Evolutionary conservation across 192 early-diverging fungal genomes (phyloP), one percentile per base, ranked within the genome.

Genomic region (Podila epicladia): DNA sequence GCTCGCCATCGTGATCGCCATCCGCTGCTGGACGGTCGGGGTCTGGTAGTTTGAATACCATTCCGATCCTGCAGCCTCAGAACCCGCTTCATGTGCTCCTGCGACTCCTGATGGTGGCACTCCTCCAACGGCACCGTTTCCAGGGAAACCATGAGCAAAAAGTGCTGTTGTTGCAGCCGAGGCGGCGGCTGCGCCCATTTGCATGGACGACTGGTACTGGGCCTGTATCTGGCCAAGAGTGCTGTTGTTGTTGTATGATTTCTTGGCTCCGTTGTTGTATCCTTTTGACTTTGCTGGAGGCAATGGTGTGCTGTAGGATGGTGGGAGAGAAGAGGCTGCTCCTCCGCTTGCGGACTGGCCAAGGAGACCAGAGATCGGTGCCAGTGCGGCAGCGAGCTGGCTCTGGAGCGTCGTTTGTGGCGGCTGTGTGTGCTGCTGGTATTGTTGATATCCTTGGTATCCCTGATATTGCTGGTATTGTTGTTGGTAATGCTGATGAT

Each of bases 111-210:
- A n/a, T 9, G 33, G 3, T 20, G 11, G 20, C 2, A 29, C 58
- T 37, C 55, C 15, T 32, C 57, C 37, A 2, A 29, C 24, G 66
- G 6, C 22, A 19, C 58, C 15, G 26, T 19, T 22, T 29, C 55
- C 28, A 22, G 60, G 17, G 29, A 64, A 67, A 22, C 69, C 69
- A 49, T 66, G 65, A 32, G 38, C 48, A 57, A 71, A 31, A 11
- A 79, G 50, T 3, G 76, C 70, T 20, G 65, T 70, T 7, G 76
- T 58, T 13, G 65, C 76, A 20, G 76, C 76, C 45, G 76, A 79
- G 9, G 76, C 76, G 26, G 76, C 76, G 1, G 76, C 76, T 24
- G 76, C 76, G 8, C 76, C 76, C 26, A 72, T 48, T 32, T 79
- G 76, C 65, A 59, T 72, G 5, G 69, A 58, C 9, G 70, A 67